These are phyloP conservation scores for Malassezia sp. DNA, from an alignment of 1,284 basidiomycete genomes.

Conservation along the genomic window DNA sequence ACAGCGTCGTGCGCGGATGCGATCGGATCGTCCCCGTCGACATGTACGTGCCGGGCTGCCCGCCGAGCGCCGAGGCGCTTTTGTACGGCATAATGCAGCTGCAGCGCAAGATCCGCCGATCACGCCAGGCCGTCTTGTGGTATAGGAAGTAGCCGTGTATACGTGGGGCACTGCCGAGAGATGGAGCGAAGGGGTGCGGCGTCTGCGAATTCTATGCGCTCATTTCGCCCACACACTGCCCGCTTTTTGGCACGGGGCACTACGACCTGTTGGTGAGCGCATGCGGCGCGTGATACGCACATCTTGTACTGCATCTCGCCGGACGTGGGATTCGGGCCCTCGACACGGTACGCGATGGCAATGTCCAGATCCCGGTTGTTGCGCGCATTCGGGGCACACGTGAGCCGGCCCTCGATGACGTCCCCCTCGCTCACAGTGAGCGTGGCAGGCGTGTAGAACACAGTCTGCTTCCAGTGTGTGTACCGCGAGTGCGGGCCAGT, in stretches of 20 bases:
- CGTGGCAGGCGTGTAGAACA: conserved; percentile 44
- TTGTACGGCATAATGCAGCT: conserved; percentile 61
- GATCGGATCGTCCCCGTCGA: conserved; percentile 98
- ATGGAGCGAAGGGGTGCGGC: too few species aligned
- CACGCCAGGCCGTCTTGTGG: conserved; percentile 81
- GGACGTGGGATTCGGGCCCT: conserved; percentile 20
- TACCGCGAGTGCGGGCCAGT: conserved; percentile 44
- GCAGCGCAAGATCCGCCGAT: conserved; percentile 90
- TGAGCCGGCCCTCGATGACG: conserved; percentile 30
- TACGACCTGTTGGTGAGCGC: conserved; percentile 11
- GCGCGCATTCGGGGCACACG: conserved; percentile 36
- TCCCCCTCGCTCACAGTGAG: conserved; percentile 39
- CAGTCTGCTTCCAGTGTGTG: conserved; percentile 48
- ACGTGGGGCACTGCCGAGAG: too few species aligned
- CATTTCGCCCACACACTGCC: too few species aligned
- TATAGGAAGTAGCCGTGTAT: conserved; percentile 52
- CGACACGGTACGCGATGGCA: conserved; percentile 31
- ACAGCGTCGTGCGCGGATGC: conserved; percentile 97
- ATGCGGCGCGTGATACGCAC: conserved; percentile 18
- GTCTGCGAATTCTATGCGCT: too few species aligned
- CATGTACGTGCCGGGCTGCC: conserved; percentile 73
- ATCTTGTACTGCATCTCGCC: conserved; percentile 44
- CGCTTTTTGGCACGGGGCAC: too few species aligned
- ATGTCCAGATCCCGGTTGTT: conserved; percentile 46
- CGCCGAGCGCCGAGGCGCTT: conserved; percentile 75